Conservation (phyloP, 305 asterid species). For the Fraxinus albicans region DNA sequence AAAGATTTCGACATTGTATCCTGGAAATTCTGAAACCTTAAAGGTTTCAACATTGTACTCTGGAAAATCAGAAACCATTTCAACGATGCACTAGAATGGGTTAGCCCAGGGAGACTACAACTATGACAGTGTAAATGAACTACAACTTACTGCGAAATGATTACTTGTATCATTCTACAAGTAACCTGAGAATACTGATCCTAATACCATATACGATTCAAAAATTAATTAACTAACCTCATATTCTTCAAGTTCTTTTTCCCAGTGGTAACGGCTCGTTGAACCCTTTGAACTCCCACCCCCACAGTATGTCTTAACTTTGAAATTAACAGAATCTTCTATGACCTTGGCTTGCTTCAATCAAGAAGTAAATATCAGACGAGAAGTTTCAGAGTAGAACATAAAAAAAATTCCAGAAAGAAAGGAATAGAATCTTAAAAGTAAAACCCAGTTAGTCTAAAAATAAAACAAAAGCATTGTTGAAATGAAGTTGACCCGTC, state of each 20-base stretch:
- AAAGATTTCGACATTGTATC: too few species aligned
- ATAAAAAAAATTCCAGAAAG: constrained; percentile 10
- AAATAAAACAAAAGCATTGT: neutral
- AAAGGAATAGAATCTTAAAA: neutral
- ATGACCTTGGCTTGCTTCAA: constrained; percentile 94
- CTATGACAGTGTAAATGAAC: neutral
- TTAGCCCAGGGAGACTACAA: constrained; percentile 1
- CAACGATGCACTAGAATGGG: neutral
- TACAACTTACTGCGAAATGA: neutral
- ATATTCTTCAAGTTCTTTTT: constrained; percentile 69
- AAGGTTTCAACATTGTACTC: neutral
- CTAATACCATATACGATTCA: constrained; percentile 8
- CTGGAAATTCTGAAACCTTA: too few species aligned
- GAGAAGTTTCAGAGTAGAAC: constrained; percentile 10
- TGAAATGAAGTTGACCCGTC: constrained; percentile 2
- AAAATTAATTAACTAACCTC: constrained; percentile 68
- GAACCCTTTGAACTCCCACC: constrained; percentile 55
- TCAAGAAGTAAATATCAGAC: constrained; percentile 25
- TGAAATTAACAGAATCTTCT: constrained; percentile 62
- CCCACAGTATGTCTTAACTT: constrained; percentile 52
- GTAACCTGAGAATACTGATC: constrained; percentile 19
- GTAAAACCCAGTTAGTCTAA: neutral
- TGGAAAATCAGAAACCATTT: constrained; percentile 1
- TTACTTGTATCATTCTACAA: constrained; percentile 10
- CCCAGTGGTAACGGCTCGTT: constrained; percentile 65